phyloP scores from a whole-genome alignment of 1,139 yeast genomes.

The Yamadazyma membranifaciens region DNA sequence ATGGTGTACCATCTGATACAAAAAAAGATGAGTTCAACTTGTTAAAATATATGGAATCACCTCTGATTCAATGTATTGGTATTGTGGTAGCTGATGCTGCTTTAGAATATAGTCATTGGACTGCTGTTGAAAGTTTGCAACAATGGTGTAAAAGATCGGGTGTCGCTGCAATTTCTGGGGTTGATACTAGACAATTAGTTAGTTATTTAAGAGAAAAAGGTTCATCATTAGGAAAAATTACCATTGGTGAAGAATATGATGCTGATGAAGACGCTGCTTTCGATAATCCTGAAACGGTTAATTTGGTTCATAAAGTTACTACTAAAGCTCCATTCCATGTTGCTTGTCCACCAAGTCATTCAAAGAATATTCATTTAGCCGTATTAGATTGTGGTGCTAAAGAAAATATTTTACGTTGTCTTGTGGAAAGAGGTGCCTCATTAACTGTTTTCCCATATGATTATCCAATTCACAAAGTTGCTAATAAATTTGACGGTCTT shows the following conservation, averaged over 20 bases:
- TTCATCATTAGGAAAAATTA: slow-evolving; percentile 84
- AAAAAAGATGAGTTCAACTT: slow-evolving; percentile 80
- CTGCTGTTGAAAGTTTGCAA: slow-evolving; percentile 92
- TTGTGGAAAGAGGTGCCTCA: slow-evolving; percentile 92
- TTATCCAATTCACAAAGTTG: slow-evolving; percentile 88
- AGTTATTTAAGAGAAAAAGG: slow-evolving; percentile 93
- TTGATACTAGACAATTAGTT: slow-evolving; percentile 93
- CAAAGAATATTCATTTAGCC: slow-evolving; percentile 73
- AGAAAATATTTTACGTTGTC: slow-evolving; percentile 91
- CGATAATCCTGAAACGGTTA: slow-evolving; percentile 87
- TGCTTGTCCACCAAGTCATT: slow-evolving; percentile 58
- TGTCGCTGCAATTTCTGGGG: slow-evolving; percentile 95
- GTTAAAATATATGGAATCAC: slow-evolving; percentile 87
- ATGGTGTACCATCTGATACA: slow-evolving; percentile 90
- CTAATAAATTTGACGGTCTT: slow-evolving; percentile 89
- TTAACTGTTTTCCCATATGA: slow-evolving; percentile 95
- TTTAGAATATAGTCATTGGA: slow-evolving; percentile 95
- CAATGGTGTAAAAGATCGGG: slow-evolving; percentile 97
- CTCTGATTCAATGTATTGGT: slow-evolving; percentile 89
- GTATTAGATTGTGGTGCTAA: slow-evolving; percentile 97
- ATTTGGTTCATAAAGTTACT: slow-evolving; percentile 89
- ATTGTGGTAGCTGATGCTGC: slow-evolving; percentile 96
- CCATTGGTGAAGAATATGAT: slow-evolving; percentile 87
- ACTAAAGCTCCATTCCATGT: slow-evolving; percentile 95
- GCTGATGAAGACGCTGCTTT: slow-evolving; percentile 91